Percentiles rank a stretch among this genome's conserved stretches.
Evolutionary conservation across 2,329 filamentous ascomycete genomes (phyloP).

Genomic region (Nothophoma quercina): DNA sequence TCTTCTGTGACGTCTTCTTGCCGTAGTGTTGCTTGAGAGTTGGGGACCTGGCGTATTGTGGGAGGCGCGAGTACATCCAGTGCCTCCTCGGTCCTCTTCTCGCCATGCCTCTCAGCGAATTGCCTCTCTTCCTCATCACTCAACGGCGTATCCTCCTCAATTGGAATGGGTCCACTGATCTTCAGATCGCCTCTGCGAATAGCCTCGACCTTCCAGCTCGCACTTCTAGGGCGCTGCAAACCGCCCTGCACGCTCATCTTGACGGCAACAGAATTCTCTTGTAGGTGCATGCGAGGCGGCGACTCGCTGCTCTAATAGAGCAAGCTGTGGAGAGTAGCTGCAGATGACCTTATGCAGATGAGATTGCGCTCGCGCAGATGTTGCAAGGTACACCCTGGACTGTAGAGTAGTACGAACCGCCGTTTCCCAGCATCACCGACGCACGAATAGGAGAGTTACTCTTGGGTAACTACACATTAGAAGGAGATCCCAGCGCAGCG

Average conservation of each 20-base stretch:
- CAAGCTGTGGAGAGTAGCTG: constrained; percentile 14
- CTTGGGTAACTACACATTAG: constrained; percentile 28
- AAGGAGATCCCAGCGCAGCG: constrained; percentile 14
- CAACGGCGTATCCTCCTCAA: constrained; percentile 45
- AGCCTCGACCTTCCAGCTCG: constrained; percentile 51
- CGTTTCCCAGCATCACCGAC: constrained; percentile 28
- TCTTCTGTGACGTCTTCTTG: constrained; percentile 15
- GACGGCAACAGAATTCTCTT: constrained; percentile 40
- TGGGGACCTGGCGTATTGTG: constrained; percentile 16
- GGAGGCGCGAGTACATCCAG: constrained; percentile 25
- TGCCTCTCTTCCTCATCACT: constrained; percentile 46
- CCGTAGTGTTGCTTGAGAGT: constrained; percentile 13
- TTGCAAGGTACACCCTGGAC: constrained; percentile 33
- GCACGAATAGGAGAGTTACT: constrained; percentile 10
- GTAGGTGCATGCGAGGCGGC: constrained; percentile 42
- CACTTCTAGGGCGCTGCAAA: constrained; percentile 35
- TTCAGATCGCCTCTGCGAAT: constrained; percentile 49
- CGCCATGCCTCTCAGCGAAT: constrained; percentile 35
- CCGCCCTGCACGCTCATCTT: constrained; percentile 40
- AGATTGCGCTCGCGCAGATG: constrained; percentile 34
- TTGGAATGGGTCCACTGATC: constrained; percentile 50
- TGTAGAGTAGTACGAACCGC: constrained; percentile 15
- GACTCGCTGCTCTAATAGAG: constrained; percentile 21
- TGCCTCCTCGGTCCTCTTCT: constrained; percentile 19
- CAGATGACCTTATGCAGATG: constrained; percentile 28